Evolutionary conservation across 2,329 filamentous ascomycete genomes (phyloP).

Genomic region (Arthrobotrys iridis): DNA sequence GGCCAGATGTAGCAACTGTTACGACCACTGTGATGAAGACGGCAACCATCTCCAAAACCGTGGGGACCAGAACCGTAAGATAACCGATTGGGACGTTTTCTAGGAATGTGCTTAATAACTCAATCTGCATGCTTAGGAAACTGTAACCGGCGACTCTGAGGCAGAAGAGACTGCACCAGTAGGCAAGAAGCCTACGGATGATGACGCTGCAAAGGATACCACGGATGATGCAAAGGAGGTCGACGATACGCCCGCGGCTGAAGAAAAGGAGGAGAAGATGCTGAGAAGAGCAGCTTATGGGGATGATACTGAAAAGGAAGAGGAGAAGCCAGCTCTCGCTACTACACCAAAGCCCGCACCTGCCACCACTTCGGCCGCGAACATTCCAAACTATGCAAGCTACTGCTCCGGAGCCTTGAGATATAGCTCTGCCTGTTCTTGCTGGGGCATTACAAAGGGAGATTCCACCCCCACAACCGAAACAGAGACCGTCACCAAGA

Average conservation of each 20-base stretch:
- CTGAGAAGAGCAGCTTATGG: not conserved
- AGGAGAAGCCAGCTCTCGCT: constrained; percentile 1
- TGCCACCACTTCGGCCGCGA: not conserved
- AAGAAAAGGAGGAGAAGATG: not conserved
- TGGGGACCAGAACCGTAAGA: constrained; percentile 16
- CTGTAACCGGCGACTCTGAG: not conserved
- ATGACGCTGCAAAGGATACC: not conserved
- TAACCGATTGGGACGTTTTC: not conserved
- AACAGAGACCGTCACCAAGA: constrained; percentile 52
- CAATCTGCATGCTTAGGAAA: not conserved
- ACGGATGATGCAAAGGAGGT: not conserved
- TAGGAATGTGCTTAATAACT: not conserved
- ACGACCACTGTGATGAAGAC: constrained; percentile 14
- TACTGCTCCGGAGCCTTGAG: constrained; percentile 9
- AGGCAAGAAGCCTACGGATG: not conserved
- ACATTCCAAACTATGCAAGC: constrained; percentile 14
- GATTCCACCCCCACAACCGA: not conserved
- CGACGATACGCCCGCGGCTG: not conserved
- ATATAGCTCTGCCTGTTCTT: constrained; percentile 44
- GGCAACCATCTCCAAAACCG: not conserved
- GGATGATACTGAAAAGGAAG: not conserved
- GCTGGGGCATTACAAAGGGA: constrained; percentile 29
- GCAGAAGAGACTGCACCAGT: not conserved
- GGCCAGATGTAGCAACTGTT: not conserved
- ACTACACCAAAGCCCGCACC: not conserved